Evolutionary conservation across 345 rosid species (phyloP).

Genomic region (Corchorus capsularis): DNA sequence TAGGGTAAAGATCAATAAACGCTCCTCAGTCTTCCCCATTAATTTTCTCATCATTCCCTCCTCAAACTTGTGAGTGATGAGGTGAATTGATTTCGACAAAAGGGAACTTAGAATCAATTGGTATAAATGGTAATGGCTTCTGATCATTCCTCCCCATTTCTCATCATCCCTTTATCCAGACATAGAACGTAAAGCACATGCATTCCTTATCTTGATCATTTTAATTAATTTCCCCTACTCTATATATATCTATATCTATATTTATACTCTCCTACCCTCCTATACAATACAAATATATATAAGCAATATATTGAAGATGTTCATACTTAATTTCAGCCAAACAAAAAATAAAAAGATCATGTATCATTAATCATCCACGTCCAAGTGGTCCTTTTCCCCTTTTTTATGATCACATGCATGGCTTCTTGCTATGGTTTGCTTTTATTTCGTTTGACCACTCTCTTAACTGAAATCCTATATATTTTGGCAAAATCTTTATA

Average conservation of each 20-base stretch:
- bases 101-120: no score
- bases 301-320: background rate
- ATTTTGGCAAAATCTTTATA: background rate
- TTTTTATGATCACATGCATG: background rate
- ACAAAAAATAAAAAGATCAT: background rate
- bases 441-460: background rate
- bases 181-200: no score
- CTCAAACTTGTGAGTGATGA: no score
- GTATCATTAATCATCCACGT: conserved; percentile 13
- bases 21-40: no score
- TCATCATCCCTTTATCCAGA: no score
- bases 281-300: background rate
- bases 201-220: no score
- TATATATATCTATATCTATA: background rate
- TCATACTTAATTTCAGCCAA: no score
- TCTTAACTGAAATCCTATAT: background rate
- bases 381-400: conserved; percentile 1
- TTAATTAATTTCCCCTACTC: background rate
- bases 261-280: background rate
- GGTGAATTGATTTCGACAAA: no score
- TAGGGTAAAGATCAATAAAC: no score
- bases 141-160: no score
- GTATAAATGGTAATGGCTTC: no score
- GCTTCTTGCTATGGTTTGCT: background rate
- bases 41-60: no score